Conservation (phyloP, 352 stramenopile genomes). For the Pythium brachiatum region DNA sequence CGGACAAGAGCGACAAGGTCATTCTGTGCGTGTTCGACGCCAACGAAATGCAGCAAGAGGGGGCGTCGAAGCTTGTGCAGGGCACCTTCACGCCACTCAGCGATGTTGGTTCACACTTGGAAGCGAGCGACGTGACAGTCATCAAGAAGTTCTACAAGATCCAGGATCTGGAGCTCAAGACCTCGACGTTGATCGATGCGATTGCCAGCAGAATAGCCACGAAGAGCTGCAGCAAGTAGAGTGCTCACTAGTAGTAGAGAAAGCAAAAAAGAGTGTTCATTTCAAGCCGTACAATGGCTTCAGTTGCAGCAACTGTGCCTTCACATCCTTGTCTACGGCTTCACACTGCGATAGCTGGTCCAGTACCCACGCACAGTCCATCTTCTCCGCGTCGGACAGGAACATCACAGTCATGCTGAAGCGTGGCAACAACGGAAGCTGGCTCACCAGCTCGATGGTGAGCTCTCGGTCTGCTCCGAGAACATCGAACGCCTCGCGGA, state of each 20-base stretch:
- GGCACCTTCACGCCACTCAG: conserved; percentile 42
- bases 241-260: background rate
- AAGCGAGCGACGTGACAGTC: conserved; percentile 41
- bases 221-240: conserved; percentile 83
- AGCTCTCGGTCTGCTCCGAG: conserved; percentile 20
- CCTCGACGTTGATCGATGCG: conserved; percentile 63
- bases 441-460: conserved; percentile 33
- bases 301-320: conserved; percentile 27
- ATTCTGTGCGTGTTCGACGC: conserved; percentile 79
- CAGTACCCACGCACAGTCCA: conserved; percentile 50
- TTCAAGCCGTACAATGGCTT: conserved; percentile 51
- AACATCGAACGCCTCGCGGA: conserved; percentile 33
- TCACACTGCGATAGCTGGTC: conserved; percentile 17
- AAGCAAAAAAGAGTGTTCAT: conserved; percentile 14
- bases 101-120: conserved; percentile 52
- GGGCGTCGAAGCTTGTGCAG: conserved; percentile 43
- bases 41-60: conserved; percentile 38
- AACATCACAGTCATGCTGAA: conserved; percentile 85
- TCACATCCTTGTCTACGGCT: conserved; percentile 4
- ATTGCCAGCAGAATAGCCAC: conserved; percentile 83
- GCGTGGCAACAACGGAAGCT: conserved; percentile 52
- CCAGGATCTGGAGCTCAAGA: conserved; percentile 65
- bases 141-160: conserved; percentile 88
- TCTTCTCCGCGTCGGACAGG: conserved; percentile 58
- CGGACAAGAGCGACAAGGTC: conserved; percentile 48